These are phyloP conservation scores for Pistacia vera DNA, from an alignment of 345 rosid genomes.

Conservation along the genomic window DNA sequence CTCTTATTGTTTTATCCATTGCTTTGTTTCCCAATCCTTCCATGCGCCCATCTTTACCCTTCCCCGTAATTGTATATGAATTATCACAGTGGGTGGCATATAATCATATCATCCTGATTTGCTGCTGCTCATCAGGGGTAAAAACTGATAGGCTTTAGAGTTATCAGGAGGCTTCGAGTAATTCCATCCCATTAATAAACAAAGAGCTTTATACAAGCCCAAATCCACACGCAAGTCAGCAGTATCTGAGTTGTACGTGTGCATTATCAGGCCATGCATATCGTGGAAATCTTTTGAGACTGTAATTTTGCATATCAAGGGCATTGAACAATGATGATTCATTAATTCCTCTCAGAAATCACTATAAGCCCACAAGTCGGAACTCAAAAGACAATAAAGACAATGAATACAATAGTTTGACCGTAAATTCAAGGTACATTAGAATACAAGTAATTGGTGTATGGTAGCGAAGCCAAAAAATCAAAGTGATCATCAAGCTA, in stretches of 20 bases:
- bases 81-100: conserved; percentile 94
- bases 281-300: conserved; percentile 85
- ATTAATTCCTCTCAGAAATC: conserved; percentile 41
- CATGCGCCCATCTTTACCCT: conserved; percentile 90
- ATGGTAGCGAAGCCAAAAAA: conserved; percentile 5
- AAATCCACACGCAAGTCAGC: conserved; percentile 74
- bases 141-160: conserved; percentile 75
- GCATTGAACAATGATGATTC: conserved; percentile 59
- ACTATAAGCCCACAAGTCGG: conserved; percentile 32
- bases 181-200: conserved; percentile 97
- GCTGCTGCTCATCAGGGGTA: conserved; percentile 79
- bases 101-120: conserved; percentile 83
- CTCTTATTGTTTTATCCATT: conserved; percentile 91
- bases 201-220: conserved; percentile 95
- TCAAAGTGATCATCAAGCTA: not conserved
- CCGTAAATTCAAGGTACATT: conserved; percentile 5
- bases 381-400: conserved; percentile 26
- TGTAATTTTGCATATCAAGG: conserved; percentile 70
- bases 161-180: conserved; percentile 82
- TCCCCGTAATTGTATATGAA: conserved; percentile 93
- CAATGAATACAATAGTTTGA: conserved; percentile 16
- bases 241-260: conserved; percentile 82
- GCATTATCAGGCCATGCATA: conserved; percentile 92
- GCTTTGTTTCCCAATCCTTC: conserved; percentile 98
- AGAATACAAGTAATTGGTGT: conserved; percentile 10